phyloP scores from a whole-genome alignment of 176 grass and related monocot species.

The Phoenix roebelenii region DNA sequence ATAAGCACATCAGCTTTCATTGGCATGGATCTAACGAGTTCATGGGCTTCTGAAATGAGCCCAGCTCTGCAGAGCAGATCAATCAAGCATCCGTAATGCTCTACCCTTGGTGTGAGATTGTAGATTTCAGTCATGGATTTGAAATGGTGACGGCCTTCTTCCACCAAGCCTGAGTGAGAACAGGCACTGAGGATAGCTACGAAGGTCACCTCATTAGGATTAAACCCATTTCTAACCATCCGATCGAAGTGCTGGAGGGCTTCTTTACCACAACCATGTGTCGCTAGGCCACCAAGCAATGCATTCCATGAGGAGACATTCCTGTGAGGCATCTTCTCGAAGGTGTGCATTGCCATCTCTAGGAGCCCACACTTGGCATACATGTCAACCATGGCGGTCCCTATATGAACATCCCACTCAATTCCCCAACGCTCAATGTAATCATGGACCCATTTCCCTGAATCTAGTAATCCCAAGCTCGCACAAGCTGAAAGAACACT shows the following conservation, averaged over 20 bases:
- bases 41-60: conserved; percentile 34
- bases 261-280: conserved; percentile 32
- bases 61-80: conserved; percentile 50
- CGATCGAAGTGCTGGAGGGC: conserved; percentile 30
- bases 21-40: conserved; percentile 31
- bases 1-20: conserved; percentile 29
- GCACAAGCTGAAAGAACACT: conserved; percentile 39
- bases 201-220: conserved; percentile 39
- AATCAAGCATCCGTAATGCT: conserved; percentile 53
- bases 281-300: conserved; percentile 32
- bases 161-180: conserved; percentile 38
- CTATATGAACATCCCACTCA: conserved; percentile 41
- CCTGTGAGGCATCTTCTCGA: conserved; percentile 34
- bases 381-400: conserved; percentile 45
- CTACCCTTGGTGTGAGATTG: conserved; percentile 27
- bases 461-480: conserved; percentile 30
- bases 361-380: conserved; percentile 42
- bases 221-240: conserved; percentile 24
- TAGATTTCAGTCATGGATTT: conserved; percentile 24
- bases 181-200: conserved; percentile 28
- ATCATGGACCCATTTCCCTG: conserved; percentile 39
- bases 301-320: conserved; percentile 50
- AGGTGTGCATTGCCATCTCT: conserved; percentile 26
- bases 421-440: conserved; percentile 40
- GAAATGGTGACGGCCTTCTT: conserved; percentile 33